Base-by-base conservation (phyloP, 139 green algal genomes). In the Dunaliella primolecta region DNA sequence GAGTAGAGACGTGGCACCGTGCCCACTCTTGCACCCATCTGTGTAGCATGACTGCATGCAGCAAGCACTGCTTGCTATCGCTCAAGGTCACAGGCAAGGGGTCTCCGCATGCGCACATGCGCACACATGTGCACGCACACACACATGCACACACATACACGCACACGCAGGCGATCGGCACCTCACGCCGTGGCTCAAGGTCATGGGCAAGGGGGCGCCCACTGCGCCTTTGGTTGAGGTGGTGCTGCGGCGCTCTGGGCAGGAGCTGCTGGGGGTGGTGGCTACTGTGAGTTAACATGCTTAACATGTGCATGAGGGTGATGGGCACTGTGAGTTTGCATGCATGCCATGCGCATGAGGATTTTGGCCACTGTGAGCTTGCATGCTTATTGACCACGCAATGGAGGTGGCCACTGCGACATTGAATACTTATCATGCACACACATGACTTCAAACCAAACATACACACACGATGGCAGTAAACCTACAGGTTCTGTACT, bases 101-200 rank as follows among this genome's bases (percentile, higher is more conserved):
- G n/a, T n/a, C n/a, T n/a, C n/a, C n/a, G n/a, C n/a, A n/a, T n/a
- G n/a, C n/a, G n/a, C n/a, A n/a, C n/a, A 64, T 15, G 15, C 46
- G 15, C 46, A 64, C 46, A 64, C 46, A 64, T 15, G 15, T 15
- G 15, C 46, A 64, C 46, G 15, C 46, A 64, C 46, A 64, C 46
- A 64, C 46, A 64, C 46, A 64, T 15, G 15, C 46, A 64, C 46
- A 64, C 46, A 64, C 46, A 64, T 15, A 77, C 71, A 77, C 30
- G 3, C 75, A 25, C 38, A 7, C 33, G 30, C 75, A 90, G 87
- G 87, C 35, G 87, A 90, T 71, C 70, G 87, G n/a, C 79, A 87
- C 78, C n/a, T 96, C 34, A 96, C 93, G 3, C 89, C 90, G 0
- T 96, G 94, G 94, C 38, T 96, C 31, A 79, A 84, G 11, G 76